phyloP scores from a whole-genome alignment of 495 filamentous ascomycete genomes.

The Parachaetomium inaequale region DNA sequence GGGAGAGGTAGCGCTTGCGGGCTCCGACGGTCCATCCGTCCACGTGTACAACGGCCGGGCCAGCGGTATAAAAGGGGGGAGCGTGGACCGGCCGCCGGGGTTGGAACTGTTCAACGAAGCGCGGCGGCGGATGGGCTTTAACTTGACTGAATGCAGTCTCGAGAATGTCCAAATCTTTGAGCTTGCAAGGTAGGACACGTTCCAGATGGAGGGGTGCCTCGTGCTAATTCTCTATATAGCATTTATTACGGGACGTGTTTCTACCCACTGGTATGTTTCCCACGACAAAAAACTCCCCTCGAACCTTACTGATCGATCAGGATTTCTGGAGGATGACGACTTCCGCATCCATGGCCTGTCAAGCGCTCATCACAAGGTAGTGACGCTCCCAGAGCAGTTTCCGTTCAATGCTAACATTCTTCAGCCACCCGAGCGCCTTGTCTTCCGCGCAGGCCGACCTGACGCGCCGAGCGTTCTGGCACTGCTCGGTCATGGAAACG shows the following conservation, averaged over 20 bases:
- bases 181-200: slow-evolving; percentile 45
- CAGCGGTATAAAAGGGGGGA: slow-evolving; percentile 53
- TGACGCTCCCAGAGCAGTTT: too few relatives aligned
- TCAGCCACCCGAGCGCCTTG: slow-evolving; percentile 47
- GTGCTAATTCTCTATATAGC: slow-evolving; percentile 28
- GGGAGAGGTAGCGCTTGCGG: slow-evolving; percentile 52
- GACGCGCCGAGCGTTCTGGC: slow-evolving; percentile 56
- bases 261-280: slow-evolving; percentile 44
- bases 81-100: slow-evolving; percentile 49
- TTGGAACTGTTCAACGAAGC: slow-evolving; percentile 59
- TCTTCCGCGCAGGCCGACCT: slow-evolving; percentile 46
- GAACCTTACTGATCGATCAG: slow-evolving; percentile 32
- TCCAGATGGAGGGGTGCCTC: background rate
- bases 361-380: slow-evolving; percentile 51
- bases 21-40: slow-evolving; percentile 43
- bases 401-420: slow-evolving; percentile 7
- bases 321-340: slow-evolving; percentile 57
- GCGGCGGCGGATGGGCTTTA: slow-evolving; percentile 54
- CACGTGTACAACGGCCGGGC: slow-evolving; percentile 41
- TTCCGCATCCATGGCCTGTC: slow-evolving; percentile 51
- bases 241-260: slow-evolving; percentile 52
- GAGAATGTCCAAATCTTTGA: slow-evolving; percentile 57
- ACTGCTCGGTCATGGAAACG: slow-evolving; percentile 58
- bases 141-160: slow-evolving; percentile 51
- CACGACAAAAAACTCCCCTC: too few relatives aligned